Conservation (phyloP, 75 land plant species). For the Picea glauca region DNA sequence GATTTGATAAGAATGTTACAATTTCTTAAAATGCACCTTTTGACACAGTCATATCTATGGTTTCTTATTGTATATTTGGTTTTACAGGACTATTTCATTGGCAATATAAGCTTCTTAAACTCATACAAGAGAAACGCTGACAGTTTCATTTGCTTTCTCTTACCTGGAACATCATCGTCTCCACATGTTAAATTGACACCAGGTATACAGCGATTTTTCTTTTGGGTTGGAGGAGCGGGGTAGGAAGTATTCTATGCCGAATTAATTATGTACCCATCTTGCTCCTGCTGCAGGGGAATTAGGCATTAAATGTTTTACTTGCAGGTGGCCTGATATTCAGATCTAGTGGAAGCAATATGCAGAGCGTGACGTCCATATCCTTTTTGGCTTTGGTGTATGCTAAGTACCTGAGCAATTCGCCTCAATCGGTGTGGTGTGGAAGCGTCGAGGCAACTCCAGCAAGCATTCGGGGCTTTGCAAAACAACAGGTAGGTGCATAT, state of each 20-base stretch:
- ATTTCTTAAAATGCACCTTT: too few relatives aligned
- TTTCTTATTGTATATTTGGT: not conserved
- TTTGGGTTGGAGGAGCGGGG: not conserved
- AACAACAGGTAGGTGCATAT: conserved; percentile 70
- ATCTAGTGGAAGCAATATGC: conserved; percentile 68
- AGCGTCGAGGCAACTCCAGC: conserved; percentile 37
- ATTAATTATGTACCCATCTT: not conserved
- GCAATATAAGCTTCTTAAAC: conserved; percentile 19
- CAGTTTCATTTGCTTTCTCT: conserved; percentile 57
- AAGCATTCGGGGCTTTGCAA: conserved; percentile 59
- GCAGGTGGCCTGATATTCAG: conserved; percentile 60
- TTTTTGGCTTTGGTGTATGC: conserved; percentile 70
- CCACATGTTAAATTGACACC: conserved; percentile 83
- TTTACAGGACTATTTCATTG: conserved; percentile 39
- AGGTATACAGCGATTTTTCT: conserved; percentile 14
- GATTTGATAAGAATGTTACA: too few relatives aligned
- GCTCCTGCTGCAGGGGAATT: not conserved
- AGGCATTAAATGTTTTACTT: not conserved
- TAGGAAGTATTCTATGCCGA: too few relatives aligned
- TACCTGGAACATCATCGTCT: conserved; percentile 77
- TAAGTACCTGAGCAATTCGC: conserved; percentile 45
- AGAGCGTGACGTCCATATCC: conserved; percentile 72
- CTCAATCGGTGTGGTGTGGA: conserved; percentile 48
- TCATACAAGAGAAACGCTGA: conserved; percentile 56
- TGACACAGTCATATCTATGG: too few relatives aligned